Evolutionary conservation across 768 basidiomycete genomes (phyloP).

Genomic region (Paxillus involutus): DNA sequence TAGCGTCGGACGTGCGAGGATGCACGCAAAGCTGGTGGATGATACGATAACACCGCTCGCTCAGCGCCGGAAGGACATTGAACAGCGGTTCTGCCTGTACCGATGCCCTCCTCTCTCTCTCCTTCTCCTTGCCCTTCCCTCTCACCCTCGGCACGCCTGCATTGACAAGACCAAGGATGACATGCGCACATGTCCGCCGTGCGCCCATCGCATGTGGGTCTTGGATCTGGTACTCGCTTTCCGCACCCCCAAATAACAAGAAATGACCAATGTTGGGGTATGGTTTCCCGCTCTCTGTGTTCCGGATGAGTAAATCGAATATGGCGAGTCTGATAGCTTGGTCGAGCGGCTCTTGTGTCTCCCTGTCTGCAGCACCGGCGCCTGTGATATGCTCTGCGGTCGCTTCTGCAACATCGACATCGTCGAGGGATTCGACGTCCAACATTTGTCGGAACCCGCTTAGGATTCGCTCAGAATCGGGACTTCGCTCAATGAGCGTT

Average conservation of each 20-base stretch:
- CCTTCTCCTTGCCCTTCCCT: conserved; percentile 40
- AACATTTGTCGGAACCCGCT: conserved; percentile 74
- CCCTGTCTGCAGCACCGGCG: conserved; percentile 65
- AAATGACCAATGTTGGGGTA: conserved; percentile 90
- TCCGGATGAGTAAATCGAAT: conserved; percentile 79
- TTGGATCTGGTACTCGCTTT: conserved; percentile 65
- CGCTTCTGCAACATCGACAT: conserved; percentile 59
- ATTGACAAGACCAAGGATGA: conserved; percentile 76
- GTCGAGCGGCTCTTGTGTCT: conserved; percentile 46
- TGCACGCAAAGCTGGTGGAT: conserved; percentile 89
- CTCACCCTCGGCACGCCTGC: conserved; percentile 64
- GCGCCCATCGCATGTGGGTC: conserved; percentile 77
- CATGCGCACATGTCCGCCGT: conserved; percentile 71
- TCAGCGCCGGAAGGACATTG: conserved; percentile 66
- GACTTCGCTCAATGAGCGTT: conserved; percentile 75
- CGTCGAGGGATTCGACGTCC: conserved; percentile 57
- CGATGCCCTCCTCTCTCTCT: conserved; percentile 27
- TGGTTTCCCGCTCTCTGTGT: conserved; percentile 57
- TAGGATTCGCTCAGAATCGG: conserved; percentile 83
- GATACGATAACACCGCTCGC: conserved; percentile 83
- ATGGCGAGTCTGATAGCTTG: conserved; percentile 76
- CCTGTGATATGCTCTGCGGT: conserved; percentile 65
- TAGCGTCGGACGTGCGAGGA: conserved; percentile 74
- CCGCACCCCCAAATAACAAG: conserved; percentile 70
- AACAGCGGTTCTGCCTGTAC: conserved; percentile 52